Conservation (phyloP, 176 grass and related monocot species). For the Leersia perrieri region DNA sequence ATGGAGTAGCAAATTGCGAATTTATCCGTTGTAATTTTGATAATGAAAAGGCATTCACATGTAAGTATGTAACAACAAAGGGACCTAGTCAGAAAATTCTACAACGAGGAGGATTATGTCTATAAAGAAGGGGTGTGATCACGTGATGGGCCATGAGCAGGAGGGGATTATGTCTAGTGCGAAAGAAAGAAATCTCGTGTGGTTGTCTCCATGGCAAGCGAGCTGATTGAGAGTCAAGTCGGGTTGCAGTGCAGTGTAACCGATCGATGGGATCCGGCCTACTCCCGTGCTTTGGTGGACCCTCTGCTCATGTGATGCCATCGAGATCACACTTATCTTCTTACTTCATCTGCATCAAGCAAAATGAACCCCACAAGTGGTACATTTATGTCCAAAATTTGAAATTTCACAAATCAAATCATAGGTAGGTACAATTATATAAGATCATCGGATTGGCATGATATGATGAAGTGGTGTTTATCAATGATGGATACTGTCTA, state of each 20-base stretch:
- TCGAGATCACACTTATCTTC: background rate
- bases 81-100: background rate
- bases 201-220: background rate
- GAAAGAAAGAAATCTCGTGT: background rate
- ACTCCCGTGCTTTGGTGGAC: constrained; percentile 1
- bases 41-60: too few species aligned
- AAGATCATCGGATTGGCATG: too few species aligned
- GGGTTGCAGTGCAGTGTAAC: background rate
- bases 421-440: too few species aligned
- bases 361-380: background rate
- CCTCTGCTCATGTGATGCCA: background rate
- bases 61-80: background rate
- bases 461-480: background rate
- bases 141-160: constrained; percentile 17
- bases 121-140: background rate
- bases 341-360: too few species aligned
- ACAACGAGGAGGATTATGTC: background rate
- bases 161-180: background rate
- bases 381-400: background rate
- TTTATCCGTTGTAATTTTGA: too few species aligned
- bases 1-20: too few species aligned
- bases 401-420: background rate
- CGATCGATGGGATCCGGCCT: background rate
- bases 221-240: too few species aligned
- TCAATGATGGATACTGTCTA: background rate